A percentile compares a stretch with the other conserved stretches of the same genome.
Evolutionary conservation across 306 rosid genomes (phyloP).

Genomic region (Purshia tridentata): DNA sequence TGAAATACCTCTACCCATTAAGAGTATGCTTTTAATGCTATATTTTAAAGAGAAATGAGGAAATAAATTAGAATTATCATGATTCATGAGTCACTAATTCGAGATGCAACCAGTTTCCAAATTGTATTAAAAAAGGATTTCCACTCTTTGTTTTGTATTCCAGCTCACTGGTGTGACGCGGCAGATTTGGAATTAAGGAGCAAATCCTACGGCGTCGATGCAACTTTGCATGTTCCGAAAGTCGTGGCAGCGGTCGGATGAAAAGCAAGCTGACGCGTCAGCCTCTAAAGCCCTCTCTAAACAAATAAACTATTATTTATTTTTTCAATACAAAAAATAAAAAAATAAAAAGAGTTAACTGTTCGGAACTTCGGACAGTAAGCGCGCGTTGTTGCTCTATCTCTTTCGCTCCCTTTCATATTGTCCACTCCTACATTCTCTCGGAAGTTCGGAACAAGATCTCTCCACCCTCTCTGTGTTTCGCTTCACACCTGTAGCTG

Average conservation of each 20-base stretch:
- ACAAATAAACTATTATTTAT: neutral
- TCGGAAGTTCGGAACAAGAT: neutral
- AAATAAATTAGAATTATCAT: too few species aligned
- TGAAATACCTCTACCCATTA: too few species aligned
- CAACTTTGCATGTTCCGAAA: conserved; percentile 15
- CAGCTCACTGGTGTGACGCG: neutral
- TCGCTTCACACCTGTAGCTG: conserved; percentile 19
- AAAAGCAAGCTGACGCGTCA: conserved; percentile 23
- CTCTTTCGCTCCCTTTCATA: conserved; percentile 4
- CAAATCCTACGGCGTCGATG: neutral
- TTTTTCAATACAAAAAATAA: neutral
- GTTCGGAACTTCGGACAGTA: neutral
- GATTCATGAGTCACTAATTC: too few species aligned
- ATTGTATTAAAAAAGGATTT: too few species aligned
- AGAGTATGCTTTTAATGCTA: too few species aligned
- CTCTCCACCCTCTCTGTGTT: neutral
- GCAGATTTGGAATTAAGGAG: neutral
- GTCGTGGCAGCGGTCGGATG: conserved; percentile 26
- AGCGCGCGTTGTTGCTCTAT: conserved; percentile 6
- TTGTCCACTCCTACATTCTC: neutral
- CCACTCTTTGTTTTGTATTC: too few species aligned
- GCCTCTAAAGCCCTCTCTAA: conserved; percentile 25
- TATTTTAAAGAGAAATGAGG: too few species aligned
- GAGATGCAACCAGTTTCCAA: too few species aligned
- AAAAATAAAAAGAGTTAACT: neutral